Base-by-base conservation (phyloP, 2,329 filamentous ascomycete genomes). In the Colletotrichum spaethianum region DNA sequence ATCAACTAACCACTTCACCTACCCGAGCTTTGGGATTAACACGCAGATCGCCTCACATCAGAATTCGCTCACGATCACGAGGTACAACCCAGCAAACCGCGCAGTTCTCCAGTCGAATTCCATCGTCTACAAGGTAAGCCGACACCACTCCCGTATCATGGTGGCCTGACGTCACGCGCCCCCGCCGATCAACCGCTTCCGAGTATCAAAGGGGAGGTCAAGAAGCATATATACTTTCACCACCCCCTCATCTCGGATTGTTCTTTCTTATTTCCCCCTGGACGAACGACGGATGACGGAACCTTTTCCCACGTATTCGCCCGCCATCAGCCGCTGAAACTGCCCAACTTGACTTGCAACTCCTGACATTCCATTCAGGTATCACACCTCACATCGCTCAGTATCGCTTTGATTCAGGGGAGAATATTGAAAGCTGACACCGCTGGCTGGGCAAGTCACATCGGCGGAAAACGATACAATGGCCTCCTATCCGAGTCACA, bases 401-500 rank as follows among this genome's bases (percentile, higher is more conserved):
- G n/a, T 23, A 38, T 7, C 1, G 8, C 20, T n/a, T 23, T 20
- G 26, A 26, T 5, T 4, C 26, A 20, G 53, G 9, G n/a, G 7
- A 36, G 20, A 36, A 16, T 7, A 14, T 28, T 11, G 4, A 38
- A 23, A 12, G 62, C 67, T 70, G 36, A 70, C 44, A 9, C 55
- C 36, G n/a, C n/a, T 26, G 55, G 40, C 28, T 55, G 36, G 31
- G 20, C 6, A 44, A 46, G n/a, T n/a, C 36, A 42, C 3, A 23
- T 9, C 14, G 48, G 46, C 14, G 36, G 40, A 65, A 20, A 52
- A 28, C 20, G 2, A 56, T 9, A n/a, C 31, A 36, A 72, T 72
- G 70, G 70, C 70, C 36, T 72, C 60, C 59, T 69, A 64, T 38
- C 70, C 65, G 11, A 72, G 65, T 33, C 73, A 75, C 62, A 75